Conservation (phyloP, 192 early-diverging fungal species). For the Coemansia interrupta region DNA sequence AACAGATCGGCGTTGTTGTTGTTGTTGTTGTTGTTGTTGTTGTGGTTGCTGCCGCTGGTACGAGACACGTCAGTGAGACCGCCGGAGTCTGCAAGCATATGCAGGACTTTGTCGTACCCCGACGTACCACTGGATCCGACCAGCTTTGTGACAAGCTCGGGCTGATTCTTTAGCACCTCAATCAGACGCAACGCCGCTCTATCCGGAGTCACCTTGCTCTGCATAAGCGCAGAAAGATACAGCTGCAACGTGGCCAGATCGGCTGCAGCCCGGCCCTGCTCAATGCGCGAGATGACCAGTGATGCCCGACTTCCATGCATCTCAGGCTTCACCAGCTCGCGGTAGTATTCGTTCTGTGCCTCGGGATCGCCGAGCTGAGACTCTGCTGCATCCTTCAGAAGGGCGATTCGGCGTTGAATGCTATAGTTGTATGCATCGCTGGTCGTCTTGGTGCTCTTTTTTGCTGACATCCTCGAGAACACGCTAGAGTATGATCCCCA, state of each 20-base stretch:
- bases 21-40: conserved; percentile 1
- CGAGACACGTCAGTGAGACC: conserved; percentile 5
- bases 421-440: conserved; percentile 20
- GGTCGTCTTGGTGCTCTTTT: background rate
- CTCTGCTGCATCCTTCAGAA: conserved; percentile 33
- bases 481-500: conserved; percentile 44
- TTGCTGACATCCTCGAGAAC: background rate
- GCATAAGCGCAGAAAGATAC: conserved; percentile 48
- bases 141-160: conserved; percentile 36
- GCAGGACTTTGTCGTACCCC: conserved; percentile 42
- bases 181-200: conserved; percentile 44
- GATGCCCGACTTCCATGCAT: conserved; percentile 32
- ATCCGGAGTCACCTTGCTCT: conserved; percentile 34
- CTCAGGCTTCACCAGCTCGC: conserved; percentile 37
- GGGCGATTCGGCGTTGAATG: conserved; percentile 30
- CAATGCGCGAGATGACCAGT: conserved; percentile 41
- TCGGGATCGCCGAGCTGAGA: conserved; percentile 17
- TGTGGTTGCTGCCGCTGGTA: background rate
- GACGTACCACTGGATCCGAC: conserved; percentile 19
- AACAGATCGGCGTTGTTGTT: conserved; percentile 11
- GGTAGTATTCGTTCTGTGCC: conserved; percentile 47
- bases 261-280: conserved; percentile 36
- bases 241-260: conserved; percentile 44
- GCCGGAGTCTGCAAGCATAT: conserved; percentile 37
- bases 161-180: conserved; percentile 38